These are phyloP conservation scores for Spathaspora girioi DNA, from an alignment of 805 yeast genomes.

Conservation along the genomic window DNA sequence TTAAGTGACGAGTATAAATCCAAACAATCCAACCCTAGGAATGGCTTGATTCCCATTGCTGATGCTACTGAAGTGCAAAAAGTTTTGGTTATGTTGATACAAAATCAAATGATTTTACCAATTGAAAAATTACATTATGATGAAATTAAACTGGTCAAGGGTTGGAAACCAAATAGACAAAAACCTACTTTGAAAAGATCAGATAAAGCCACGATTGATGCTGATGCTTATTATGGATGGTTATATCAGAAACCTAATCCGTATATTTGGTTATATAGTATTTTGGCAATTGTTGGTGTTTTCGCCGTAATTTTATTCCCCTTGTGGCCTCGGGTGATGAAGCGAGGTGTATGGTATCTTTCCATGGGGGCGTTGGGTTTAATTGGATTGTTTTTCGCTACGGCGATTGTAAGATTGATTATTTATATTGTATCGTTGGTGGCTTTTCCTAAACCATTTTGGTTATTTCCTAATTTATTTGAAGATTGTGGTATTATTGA, in stretches of 20 bases:
- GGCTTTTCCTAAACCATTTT: conserved; percentile 68
- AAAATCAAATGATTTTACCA: conserved; percentile 71
- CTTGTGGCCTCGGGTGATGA: conserved; percentile 89
- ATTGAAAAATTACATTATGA: conserved; percentile 68
- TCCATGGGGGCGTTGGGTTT: conserved; percentile 75
- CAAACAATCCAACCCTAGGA: conserved; percentile 45
- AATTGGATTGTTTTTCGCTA: conserved; percentile 67
- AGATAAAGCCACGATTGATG: conserved; percentile 55
- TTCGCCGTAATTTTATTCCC: conserved; percentile 77
- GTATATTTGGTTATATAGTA: conserved; percentile 56
- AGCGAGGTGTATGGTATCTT: conserved; percentile 85
- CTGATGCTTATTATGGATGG: conserved; percentile 83
- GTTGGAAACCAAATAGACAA: conserved; percentile 58
- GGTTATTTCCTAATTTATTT: conserved; percentile 95
- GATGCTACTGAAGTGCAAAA: conserved; percentile 56
- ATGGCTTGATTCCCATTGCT: conserved; percentile 40
- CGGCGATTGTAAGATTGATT: conserved; percentile 77
- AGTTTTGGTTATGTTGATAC: conserved; percentile 64
- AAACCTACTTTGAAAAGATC: conserved; percentile 57
- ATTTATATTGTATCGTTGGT: conserved; percentile 59
- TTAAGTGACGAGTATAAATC: conserved; percentile 64
- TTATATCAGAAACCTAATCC: conserved; percentile 71
- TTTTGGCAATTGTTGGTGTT: conserved; percentile 61
- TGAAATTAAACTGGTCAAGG: conserved; percentile 55
- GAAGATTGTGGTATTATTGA: conserved; percentile 94